These are phyloP conservation scores for Prunus mira DNA, from an alignment of 306 rosid species.

Conservation along the genomic window DNA sequence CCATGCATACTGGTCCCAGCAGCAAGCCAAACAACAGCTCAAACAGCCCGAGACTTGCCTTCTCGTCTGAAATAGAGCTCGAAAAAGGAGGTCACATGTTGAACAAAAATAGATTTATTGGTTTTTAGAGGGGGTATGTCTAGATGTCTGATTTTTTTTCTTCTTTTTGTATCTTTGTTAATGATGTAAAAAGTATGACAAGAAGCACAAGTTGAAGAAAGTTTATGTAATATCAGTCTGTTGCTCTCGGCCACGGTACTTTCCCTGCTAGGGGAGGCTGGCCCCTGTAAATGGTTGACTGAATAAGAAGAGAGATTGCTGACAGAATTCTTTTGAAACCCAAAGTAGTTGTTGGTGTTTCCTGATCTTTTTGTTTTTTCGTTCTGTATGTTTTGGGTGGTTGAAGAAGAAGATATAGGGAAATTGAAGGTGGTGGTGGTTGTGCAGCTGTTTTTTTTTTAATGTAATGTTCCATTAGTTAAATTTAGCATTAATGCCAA, in stretches of 20 bases:
- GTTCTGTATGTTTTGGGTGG: background rate
- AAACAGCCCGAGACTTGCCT: slow-evolving; percentile 55
- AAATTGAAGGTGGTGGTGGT: background rate
- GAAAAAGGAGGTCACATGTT: background rate
- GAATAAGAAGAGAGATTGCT: slow-evolving; percentile 23
- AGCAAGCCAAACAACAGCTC: slow-evolving; percentile 72
- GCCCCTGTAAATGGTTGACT: slow-evolving; percentile 20
- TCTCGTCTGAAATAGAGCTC: slow-evolving; percentile 30
- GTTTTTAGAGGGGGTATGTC: slow-evolving; percentile 12
- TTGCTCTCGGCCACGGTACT: slow-evolving; percentile 1
- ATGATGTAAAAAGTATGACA: slow-evolving; percentile 27
- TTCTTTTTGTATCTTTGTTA: slow-evolving; percentile 31
- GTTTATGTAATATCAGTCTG: slow-evolving; percentile 19
- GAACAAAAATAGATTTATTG: slow-evolving; percentile 14
- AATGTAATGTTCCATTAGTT: background rate
- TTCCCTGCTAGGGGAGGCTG: slow-evolving; percentile 16
- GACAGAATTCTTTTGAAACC: slow-evolving; percentile 24
- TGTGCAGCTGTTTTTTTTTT: slow-evolving; percentile 1
- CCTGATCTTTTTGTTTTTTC: background rate
- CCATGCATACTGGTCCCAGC: slow-evolving; percentile 82
- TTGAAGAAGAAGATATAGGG: slow-evolving; percentile 1
- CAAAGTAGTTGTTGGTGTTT: slow-evolving; percentile 17
- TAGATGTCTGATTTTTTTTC: slow-evolving; percentile 30
- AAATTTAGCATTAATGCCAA: background rate
- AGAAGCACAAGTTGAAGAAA: slow-evolving; percentile 9